Percentiles rank a stretch among this genome's conserved stretches.
Evolutionary conservation across 345 rosid genomes (phyloP).

Genomic region (Camelina sativa): DNA sequence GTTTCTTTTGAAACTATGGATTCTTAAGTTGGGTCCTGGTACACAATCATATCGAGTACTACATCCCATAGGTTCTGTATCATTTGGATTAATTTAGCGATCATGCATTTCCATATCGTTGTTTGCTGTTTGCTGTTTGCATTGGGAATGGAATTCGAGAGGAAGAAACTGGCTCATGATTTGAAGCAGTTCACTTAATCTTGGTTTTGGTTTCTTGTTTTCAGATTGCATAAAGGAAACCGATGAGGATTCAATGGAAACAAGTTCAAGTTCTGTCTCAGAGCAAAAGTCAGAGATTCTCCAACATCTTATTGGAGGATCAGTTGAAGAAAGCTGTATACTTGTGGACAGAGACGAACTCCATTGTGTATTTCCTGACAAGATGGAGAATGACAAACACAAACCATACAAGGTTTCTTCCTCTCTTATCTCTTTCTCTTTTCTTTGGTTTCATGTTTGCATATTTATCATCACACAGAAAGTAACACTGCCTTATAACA

Average conservation of each 20-base stretch:
- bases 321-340: conserved; percentile 72
- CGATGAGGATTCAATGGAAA: conserved; percentile 30
- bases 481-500: neutral
- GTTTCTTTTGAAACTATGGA: conserved; percentile 2
- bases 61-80: neutral
- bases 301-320: conserved; percentile 40
- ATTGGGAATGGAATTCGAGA: conserved; percentile 6
- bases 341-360: conserved; percentile 59
- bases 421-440: neutral
- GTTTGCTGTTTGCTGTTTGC: conserved; percentile 12
- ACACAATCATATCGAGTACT: conserved; percentile 8
- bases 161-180: conserved; percentile 2
- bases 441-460: conserved; percentile 17
- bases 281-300: conserved; percentile 41
- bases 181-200: neutral
- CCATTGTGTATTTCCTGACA: conserved; percentile 41
- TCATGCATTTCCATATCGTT: neutral
- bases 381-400: conserved; percentile 46
- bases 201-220: conserved; percentile 24
- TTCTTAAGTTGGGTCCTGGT: neutral
- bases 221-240: conserved; percentile 43
- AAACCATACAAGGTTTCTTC: conserved; percentile 64
- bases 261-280: conserved; percentile 34
- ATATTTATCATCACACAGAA: neutral
- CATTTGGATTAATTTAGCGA: neutral